Percentiles rank a stretch among this genome's conserved stretches.
Conservation (phyloP, 2,329 filamentous ascomycete genomes). For the Talaromyces sp. region DNA sequence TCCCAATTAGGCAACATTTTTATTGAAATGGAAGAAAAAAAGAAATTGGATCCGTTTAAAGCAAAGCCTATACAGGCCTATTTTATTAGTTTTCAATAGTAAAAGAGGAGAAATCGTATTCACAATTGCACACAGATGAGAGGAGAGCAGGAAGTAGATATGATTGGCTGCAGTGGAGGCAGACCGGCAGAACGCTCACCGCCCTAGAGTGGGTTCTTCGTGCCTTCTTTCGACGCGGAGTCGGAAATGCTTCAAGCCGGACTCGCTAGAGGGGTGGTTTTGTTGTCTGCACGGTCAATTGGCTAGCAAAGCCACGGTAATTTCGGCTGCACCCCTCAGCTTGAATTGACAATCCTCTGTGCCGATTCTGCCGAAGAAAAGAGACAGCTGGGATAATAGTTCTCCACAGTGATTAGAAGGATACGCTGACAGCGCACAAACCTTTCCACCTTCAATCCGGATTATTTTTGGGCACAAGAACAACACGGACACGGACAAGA, state of each 20-base stretch:
- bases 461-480: neutral
- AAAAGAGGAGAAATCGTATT: neutral
- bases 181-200: constrained; percentile 7
- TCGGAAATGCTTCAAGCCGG: neutral
- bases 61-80: neutral
- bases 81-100: neutral
- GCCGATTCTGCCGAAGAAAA: neutral
- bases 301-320: neutral
- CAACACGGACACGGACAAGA: neutral
- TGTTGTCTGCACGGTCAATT: neutral
- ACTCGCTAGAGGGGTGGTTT: neutral
- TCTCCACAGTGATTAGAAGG: neutral
- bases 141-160: neutral
- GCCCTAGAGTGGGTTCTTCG: neutral
- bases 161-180: constrained; percentile 4
- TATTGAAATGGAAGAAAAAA: neutral
- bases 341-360: neutral
- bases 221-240: neutral
- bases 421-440: neutral
- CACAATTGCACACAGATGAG: neutral
- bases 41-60: neutral
- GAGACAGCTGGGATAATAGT: neutral
- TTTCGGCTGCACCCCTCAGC: neutral
- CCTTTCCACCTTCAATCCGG: neutral
- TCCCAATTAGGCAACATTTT: neutral